These are phyloP conservation scores for Talaromyces sp. DNA, from an alignment of 2,329 filamentous ascomycete genomes.

Conservation along the genomic window DNA sequence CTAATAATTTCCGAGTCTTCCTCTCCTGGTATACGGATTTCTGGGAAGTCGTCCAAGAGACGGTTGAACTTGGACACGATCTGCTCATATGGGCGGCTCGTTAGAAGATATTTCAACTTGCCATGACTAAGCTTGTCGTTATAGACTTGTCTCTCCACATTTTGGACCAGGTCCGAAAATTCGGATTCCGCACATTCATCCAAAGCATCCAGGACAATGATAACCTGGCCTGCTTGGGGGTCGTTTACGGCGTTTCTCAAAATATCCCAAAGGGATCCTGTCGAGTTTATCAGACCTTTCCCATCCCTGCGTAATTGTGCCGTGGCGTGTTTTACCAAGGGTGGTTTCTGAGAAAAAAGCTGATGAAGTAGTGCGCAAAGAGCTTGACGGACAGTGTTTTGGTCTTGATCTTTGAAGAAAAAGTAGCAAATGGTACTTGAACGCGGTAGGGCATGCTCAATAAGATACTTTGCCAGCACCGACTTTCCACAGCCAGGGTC, in stretches of 20 bases:
- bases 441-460: conserved; percentile 27
- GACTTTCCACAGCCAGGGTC: conserved; percentile 17
- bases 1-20: conserved; percentile 36
- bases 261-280: conserved; percentile 34
- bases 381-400: conserved; percentile 35
- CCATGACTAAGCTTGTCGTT: neutral
- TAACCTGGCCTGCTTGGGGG: conserved; percentile 27
- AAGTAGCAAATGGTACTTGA: conserved; percentile 41
- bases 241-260: conserved; percentile 29
- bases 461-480: conserved; percentile 11
- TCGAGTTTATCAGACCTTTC: conserved; percentile 22
- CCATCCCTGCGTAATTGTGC: conserved; percentile 26
- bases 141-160: neutral
- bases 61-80: neutral
- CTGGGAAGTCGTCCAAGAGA: conserved; percentile 23
- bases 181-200: conserved; percentile 36
- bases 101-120: conserved; percentile 37
- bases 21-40: conserved; percentile 38
- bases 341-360: conserved; percentile 32
- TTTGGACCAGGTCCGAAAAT: conserved; percentile 24
- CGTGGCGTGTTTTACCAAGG: conserved; percentile 36
- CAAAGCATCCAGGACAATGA: conserved; percentile 41
- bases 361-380: conserved; percentile 45
- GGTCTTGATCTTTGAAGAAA: conserved; percentile 44
- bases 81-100: conserved; percentile 34